Percentiles rank a stretch among this genome's conserved stretches.
Evolutionary conservation across 2,329 filamentous ascomycete species (phyloP).

Genomic region (Ceratocystiopsis brevicomis): DNA sequence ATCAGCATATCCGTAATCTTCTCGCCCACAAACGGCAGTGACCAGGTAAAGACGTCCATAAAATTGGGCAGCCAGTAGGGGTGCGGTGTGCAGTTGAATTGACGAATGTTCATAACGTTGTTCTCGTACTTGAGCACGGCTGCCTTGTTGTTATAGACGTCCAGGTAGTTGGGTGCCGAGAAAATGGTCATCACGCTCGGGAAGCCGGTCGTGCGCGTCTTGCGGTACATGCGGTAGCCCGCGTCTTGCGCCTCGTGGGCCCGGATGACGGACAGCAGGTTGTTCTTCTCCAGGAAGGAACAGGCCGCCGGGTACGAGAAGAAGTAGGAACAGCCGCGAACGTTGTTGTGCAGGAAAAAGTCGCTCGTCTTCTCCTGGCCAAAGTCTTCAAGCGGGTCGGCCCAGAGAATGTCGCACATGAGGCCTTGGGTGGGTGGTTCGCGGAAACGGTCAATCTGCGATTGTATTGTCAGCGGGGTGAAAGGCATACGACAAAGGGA

Average conservation of each 20-base stretch:
- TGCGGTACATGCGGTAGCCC: slow-evolving; percentile 96
- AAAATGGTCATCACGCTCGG: slow-evolving; percentile 99
- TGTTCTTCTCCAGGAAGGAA: slow-evolving; percentile 97
- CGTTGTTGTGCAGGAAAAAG: slow-evolving; percentile 95
- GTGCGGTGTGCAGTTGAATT: slow-evolving; percentile 98
- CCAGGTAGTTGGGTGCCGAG: slow-evolving; percentile 94
- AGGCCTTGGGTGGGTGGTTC: slow-evolving; percentile 93
- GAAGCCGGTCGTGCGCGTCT: slow-evolving; percentile 94
- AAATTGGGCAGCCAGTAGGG: slow-evolving; percentile 99
- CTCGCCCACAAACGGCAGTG: slow-evolving; percentile 90
- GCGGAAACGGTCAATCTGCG: slow-evolving; percentile 92
- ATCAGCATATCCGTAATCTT: slow-evolving; percentile 99
- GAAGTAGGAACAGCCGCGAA: slow-evolving; percentile 96
- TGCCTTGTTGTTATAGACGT: slow-evolving; percentile 99
- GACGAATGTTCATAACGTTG: slow-evolving; percentile 99
- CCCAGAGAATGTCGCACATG: slow-evolving; percentile 99
- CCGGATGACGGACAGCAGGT: slow-evolving; percentile 86
- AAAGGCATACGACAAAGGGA: not conserved
- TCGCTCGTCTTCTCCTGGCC: slow-evolving; percentile 97
- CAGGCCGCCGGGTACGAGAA: slow-evolving; percentile 97
- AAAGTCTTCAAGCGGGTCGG: slow-evolving; percentile 93
- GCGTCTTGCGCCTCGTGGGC: slow-evolving; percentile 98
- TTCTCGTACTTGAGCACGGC: slow-evolving; percentile 98
- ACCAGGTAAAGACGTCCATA: slow-evolving; percentile 99
- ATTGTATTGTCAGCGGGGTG: not conserved